phyloP scores from a whole-genome alignment of 2,329 filamentous ascomycete species.

The Thyridium curvatum region DNA sequence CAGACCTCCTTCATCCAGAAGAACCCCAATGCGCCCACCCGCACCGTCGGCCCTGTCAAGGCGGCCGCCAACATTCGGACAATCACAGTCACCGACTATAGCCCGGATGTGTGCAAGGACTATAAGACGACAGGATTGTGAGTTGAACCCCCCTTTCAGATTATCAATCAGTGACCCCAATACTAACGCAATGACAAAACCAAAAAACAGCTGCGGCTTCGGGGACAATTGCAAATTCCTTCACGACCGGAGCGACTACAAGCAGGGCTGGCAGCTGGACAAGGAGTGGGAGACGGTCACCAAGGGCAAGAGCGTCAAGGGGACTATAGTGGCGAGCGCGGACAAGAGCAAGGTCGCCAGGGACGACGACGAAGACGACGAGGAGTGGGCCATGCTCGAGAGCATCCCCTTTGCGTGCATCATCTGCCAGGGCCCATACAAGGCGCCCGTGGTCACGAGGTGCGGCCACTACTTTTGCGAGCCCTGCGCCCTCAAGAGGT shows the following conservation, averaged over 20 bases:
- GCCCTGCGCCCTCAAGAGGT: conserved; percentile 77
- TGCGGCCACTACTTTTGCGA: conserved; percentile 98
- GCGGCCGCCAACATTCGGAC: conserved; percentile 84
- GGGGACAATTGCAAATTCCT: conserved; percentile 79
- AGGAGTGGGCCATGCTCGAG: conserved; percentile 68
- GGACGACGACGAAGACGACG: conserved; percentile 30
- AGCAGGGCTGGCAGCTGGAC: conserved; percentile 93
- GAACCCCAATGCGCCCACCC: conserved; percentile 66
- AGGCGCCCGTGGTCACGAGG: conserved; percentile 74
- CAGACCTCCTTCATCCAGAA: conserved; percentile 72
- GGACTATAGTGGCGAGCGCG: conserved; percentile 56
- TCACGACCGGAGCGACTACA: conserved; percentile 71
- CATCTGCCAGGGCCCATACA: conserved; percentile 76
- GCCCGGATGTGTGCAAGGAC: conserved; percentile 92
- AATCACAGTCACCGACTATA: conserved; percentile 84
- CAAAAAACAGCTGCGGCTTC: conserved; percentile 46
- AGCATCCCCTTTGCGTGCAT: conserved; percentile 87
- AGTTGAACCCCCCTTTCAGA: conserved; percentile 15
- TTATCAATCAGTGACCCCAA: not conserved
- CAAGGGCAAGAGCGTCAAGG: conserved; percentile 57
- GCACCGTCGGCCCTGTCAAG: conserved; percentile 79
- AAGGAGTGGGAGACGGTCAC: conserved; percentile 85
- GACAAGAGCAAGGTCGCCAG: conserved; percentile 33
- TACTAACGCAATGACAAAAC: not conserved
- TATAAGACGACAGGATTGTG: conserved; percentile 40